phyloP scores from a whole-genome alignment of 1,284 basidiomycete species.

The Lentinula novae-zelandiae region DNA sequence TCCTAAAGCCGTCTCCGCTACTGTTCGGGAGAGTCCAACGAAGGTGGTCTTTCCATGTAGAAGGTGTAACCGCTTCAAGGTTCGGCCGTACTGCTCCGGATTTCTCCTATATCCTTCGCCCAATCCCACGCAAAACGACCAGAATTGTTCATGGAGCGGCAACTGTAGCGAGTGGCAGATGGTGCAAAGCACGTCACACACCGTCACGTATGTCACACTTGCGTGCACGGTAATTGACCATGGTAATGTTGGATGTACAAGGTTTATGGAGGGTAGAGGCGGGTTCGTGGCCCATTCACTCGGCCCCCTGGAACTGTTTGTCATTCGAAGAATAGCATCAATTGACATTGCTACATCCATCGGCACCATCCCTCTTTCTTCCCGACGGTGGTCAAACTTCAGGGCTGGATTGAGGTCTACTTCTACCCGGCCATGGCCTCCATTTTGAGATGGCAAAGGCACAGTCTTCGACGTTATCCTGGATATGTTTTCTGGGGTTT shows the following conservation, averaged over 20 bases:
- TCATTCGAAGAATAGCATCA: not conserved
- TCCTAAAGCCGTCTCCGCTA: not conserved
- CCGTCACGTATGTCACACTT: not conserved
- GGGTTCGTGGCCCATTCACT: conserved; percentile 6
- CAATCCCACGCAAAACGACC: not conserved
- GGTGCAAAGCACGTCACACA: conserved; percentile 9
- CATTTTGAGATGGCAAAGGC: not conserved
- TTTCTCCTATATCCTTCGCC: not conserved
- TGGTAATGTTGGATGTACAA: conserved; percentile 7
- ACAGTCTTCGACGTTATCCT: not conserved
- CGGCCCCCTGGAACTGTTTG: not conserved
- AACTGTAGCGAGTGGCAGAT: conserved; percentile 2
- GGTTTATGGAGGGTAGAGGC: conserved; percentile 6
- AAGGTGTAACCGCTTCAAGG: not conserved
- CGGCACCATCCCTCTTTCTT: not conserved
- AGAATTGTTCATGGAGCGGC: not conserved
- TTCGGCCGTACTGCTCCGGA: not conserved
- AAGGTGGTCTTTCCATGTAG: not conserved
- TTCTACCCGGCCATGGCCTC: not conserved
- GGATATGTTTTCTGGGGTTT: not conserved
- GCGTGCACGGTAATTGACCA: conserved; percentile 12
- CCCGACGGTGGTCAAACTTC: not conserved
- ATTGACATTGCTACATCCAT: not conserved
- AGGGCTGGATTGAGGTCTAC: not conserved
- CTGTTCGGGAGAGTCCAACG: not conserved